A percentile compares a stretch with the other conserved stretches of the same genome.
Conservation (phyloP, 2,329 filamentous ascomycete genomes). For the Aspergillus vadensis region DNA sequence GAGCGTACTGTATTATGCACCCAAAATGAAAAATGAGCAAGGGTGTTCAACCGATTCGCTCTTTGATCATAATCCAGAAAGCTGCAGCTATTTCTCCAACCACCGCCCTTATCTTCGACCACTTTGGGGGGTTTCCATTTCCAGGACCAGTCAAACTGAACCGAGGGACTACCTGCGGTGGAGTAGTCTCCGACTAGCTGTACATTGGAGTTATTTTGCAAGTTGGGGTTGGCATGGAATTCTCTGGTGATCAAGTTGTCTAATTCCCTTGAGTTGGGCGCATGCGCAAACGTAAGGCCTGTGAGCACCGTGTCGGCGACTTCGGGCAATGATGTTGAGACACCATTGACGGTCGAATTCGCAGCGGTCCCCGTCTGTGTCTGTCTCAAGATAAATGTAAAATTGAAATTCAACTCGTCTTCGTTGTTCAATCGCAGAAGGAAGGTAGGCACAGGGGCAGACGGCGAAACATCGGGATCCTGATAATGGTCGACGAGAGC, state of each 20-base stretch:
- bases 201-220: constrained; percentile 96
- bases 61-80: constrained; percentile 97
- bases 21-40: constrained; percentile 94
- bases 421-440: constrained; percentile 85
- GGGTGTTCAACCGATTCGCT: constrained; percentile 81
- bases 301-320: constrained; percentile 74
- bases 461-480: constrained; percentile 71
- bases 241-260: constrained; percentile 93
- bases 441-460: constrained; percentile 63
- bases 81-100: constrained; percentile 95
- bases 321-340: constrained; percentile 54
- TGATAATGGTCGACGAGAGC: constrained; percentile 43
- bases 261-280: constrained; percentile 79
- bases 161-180: constrained; percentile 78
- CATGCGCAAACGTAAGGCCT: constrained; percentile 89
- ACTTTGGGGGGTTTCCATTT: constrained; percentile 90
- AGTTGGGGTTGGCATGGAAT: constrained; percentile 93
- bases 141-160: constrained; percentile 95
- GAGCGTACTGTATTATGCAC: constrained; percentile 66
- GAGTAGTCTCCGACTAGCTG: constrained; percentile 89
- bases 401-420: constrained; percentile 89
- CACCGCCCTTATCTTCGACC: constrained; percentile 78
- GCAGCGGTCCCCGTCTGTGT: constrained; percentile 50
- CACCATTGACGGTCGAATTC: constrained; percentile 53
- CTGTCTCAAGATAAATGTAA: constrained; percentile 78